A percentile compares a stretch with the other conserved stretches of the same genome.
Evolutionary conservation across 106 monocot genomes (phyloP).

Genomic region (Phalaenopsis aphrodite): DNA sequence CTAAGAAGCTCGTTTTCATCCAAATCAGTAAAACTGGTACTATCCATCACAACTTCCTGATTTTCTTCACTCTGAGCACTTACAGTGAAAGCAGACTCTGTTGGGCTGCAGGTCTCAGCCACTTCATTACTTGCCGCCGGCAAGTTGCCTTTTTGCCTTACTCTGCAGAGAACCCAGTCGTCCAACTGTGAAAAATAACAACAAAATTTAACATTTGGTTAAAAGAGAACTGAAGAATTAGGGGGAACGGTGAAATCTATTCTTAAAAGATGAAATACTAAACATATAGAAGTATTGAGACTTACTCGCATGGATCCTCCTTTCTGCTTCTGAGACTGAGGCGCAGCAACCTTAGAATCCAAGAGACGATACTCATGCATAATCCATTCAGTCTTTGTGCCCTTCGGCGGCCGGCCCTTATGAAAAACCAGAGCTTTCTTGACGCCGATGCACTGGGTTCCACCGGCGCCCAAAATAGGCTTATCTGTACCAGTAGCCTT

Average conservation of each 20-base stretch:
- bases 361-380: constrained; percentile 6
- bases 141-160: not conserved
- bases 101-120: not conserved
- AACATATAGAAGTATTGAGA: not conserved
- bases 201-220: not conserved
- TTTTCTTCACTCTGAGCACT: constrained; percentile 1
- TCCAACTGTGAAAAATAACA: constrained; percentile 3
- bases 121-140: not conserved
- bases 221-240: no score
- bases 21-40: not conserved
- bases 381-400: constrained; percentile 1
- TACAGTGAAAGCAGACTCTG: not conserved
- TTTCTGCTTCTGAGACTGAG: constrained; percentile 3
- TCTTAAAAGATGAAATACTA: no score
- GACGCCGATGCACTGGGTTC: not conserved
- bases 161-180: constrained; percentile 7
- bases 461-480: not conserved
- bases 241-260: no score
- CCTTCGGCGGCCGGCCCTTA: constrained; percentile 7
- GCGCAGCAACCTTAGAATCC: not conserved
- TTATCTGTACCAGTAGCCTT: constrained; percentile 6
- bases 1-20: not conserved
- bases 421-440: constrained; percentile 7
- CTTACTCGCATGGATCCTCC: constrained; percentile 2
- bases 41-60: not conserved